Percentiles rank a stretch among this genome's conserved stretches.
phyloP scores from a whole-genome alignment of 2,329 filamentous ascomycete species.

The Gremmenia infestans region DNA sequence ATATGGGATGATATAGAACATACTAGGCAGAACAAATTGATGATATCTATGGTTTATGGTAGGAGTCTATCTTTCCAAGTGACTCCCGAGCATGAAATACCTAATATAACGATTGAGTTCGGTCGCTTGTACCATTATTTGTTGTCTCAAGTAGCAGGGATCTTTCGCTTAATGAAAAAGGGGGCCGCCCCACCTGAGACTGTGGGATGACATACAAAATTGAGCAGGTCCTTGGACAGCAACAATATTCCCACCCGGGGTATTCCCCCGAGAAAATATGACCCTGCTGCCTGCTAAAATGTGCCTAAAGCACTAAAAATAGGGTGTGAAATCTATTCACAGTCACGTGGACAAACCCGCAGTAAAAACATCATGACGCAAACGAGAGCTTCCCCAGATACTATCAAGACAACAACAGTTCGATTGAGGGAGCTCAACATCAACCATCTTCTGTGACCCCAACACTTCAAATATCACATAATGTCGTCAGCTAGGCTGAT shows the following conservation, averaged over 20 bases:
- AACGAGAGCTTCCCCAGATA: not conserved
- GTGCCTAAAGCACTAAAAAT: not conserved
- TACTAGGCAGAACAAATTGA: too few species aligned
- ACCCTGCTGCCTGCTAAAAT: not conserved
- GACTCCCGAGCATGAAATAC: too few species aligned
- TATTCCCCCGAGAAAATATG: not conserved
- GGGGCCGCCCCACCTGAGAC: not conserved
- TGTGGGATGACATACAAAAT: not conserved
- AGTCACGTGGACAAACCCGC: not conserved
- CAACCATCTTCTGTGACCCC: too few species aligned
- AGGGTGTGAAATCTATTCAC: not conserved
- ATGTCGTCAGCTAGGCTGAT: constrained; percentile 24
- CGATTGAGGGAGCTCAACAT: too few species aligned
- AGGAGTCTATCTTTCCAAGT: too few species aligned
- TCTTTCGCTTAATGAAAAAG: not conserved
- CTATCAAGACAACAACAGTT: too few species aligned
- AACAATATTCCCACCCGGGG: not conserved
- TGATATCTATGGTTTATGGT: too few species aligned
- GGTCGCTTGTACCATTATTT: too few species aligned
- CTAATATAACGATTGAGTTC: too few species aligned
- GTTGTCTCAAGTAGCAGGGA: too few species aligned
- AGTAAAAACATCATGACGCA: not conserved
- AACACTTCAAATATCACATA: not conserved
- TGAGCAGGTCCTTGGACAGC: not conserved
- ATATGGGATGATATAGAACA: too few species aligned